Evolutionary conservation across 2,329 filamentous ascomycete species (phyloP).

Genomic region (Neofusicoccum kwambonambiense): DNA sequence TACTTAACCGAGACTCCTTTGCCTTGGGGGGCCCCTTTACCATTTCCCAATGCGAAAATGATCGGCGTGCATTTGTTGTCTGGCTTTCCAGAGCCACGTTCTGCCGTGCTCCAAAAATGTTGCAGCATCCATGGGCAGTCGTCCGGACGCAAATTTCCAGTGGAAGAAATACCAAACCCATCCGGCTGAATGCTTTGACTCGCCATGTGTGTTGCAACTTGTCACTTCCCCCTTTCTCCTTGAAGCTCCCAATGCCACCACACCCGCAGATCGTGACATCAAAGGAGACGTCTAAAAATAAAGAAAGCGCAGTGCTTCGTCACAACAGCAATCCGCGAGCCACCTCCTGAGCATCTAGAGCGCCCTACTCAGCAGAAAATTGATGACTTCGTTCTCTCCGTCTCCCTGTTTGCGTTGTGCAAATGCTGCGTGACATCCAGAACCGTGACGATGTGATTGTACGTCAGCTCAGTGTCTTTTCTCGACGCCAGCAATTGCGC

Average conservation of each 20-base stretch:
- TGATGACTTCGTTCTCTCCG: constrained; percentile 19
- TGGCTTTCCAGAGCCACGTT: not conserved
- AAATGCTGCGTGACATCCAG: constrained; percentile 42
- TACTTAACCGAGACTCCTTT: not conserved
- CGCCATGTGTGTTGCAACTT: too few species aligned
- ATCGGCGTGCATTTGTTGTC: not conserved
- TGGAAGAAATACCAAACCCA: not conserved
- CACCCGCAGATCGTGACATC: not conserved
- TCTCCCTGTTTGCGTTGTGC: constrained; percentile 36
- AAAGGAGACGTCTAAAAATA: constrained; percentile 7
- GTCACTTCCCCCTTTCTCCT: not conserved
- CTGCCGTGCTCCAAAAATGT: too few species aligned
- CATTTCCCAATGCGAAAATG: not conserved
- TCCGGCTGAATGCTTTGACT: too few species aligned
- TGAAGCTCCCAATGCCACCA: not conserved
- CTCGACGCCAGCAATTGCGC: constrained; percentile 32
- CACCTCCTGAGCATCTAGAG: not conserved
- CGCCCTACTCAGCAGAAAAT: constrained; percentile 20
- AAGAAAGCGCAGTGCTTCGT: not conserved
- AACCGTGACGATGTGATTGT: constrained; percentile 35
- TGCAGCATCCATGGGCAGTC: too few species aligned
- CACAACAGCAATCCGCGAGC: not conserved
- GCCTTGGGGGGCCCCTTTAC: not conserved
- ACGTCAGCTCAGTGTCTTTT: constrained; percentile 25
- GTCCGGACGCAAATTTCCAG: not conserved